Conservation (phyloP, 176 grass and related monocot species). For the Dendrocalamus sinicus region DNA sequence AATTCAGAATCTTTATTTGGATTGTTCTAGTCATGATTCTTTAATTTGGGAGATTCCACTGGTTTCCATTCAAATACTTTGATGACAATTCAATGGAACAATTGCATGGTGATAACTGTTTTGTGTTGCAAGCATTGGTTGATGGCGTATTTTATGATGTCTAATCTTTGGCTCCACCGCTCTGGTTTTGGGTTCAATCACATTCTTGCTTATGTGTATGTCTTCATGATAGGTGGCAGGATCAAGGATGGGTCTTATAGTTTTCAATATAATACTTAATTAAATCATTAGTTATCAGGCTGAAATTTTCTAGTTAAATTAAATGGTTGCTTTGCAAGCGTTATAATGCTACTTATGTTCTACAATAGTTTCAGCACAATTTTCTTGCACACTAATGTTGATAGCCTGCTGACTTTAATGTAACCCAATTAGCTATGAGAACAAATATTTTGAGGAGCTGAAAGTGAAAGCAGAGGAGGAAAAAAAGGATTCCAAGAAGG, state of each 20-base stretch:
- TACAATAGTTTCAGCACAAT: background rate
- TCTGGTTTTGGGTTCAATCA: background rate
- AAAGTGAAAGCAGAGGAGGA: constrained; percentile 73
- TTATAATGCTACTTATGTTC: background rate
- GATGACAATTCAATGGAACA: background rate
- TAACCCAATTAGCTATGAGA: constrained; percentile 68
- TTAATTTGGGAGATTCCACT: background rate
- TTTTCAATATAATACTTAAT: background rate
- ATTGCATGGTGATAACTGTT: background rate
- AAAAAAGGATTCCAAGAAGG: constrained; percentile 53
- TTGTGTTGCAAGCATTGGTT: background rate
- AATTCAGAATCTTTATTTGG: constrained; percentile 22
- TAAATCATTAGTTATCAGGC: constrained; percentile 5
- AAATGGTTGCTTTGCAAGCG: constrained; percentile 10
- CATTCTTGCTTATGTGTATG: background rate
- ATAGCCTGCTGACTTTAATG: constrained; percentile 27
- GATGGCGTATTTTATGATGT: background rate
- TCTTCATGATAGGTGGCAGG: background rate
- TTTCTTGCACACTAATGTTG: constrained; percentile 4
- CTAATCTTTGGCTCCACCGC: background rate
- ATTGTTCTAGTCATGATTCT: background rate
- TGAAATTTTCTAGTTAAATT: constrained; percentile 8
- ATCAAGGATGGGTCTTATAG: background rate
- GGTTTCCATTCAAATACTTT: background rate
- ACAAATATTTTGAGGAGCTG: constrained; percentile 81